Percentiles rank a stretch among this genome's conserved stretches.
Conservation (phyloP, 495 filamentous ascomycete genomes). For the Aspergillus wentii region DNA sequence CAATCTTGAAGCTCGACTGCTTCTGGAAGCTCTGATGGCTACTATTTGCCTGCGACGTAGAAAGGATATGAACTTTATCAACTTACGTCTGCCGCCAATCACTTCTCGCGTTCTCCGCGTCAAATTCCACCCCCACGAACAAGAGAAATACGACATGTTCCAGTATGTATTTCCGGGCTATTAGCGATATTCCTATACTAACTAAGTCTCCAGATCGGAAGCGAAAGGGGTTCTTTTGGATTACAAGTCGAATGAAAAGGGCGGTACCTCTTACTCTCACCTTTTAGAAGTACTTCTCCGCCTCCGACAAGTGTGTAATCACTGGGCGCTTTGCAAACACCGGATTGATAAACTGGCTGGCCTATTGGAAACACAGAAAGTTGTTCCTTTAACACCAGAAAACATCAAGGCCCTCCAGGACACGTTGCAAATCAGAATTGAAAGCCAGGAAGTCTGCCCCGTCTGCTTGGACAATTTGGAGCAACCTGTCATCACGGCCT, state of each 20-base stretch:
- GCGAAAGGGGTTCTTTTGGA: constrained; percentile 66
- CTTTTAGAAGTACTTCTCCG: constrained; percentile 72
- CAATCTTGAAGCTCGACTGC: constrained; percentile 50
- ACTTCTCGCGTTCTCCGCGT: constrained; percentile 79
- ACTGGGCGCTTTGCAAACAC: constrained; percentile 64
- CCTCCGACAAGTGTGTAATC: constrained; percentile 71
- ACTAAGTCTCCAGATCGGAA: constrained; percentile 47
- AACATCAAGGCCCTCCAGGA: constrained; percentile 64
- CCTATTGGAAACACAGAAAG: constrained; percentile 52
- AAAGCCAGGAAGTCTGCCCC: constrained; percentile 77
- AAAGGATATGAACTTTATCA: constrained; percentile 88
- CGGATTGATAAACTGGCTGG: constrained; percentile 57
- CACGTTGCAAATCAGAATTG: constrained; percentile 72
- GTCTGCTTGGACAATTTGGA: constrained; percentile 75
- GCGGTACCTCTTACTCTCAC: constrained; percentile 42
- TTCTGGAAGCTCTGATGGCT: constrained; percentile 73
- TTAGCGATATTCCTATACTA: constrained; percentile 10
- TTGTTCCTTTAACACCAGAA: constrained; percentile 59
- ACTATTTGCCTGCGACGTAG: constrained; percentile 79
- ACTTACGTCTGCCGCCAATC: constrained; percentile 72
- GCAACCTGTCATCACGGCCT: constrained; percentile 79
- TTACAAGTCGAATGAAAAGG: constrained; percentile 44
- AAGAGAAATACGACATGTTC: constrained; percentile 75
- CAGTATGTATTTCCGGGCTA: constrained; percentile 35
- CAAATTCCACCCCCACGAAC: constrained; percentile 69